Conservation (phyloP, 805 yeast species). For the Hanseniaspora clermontiae region DNA sequence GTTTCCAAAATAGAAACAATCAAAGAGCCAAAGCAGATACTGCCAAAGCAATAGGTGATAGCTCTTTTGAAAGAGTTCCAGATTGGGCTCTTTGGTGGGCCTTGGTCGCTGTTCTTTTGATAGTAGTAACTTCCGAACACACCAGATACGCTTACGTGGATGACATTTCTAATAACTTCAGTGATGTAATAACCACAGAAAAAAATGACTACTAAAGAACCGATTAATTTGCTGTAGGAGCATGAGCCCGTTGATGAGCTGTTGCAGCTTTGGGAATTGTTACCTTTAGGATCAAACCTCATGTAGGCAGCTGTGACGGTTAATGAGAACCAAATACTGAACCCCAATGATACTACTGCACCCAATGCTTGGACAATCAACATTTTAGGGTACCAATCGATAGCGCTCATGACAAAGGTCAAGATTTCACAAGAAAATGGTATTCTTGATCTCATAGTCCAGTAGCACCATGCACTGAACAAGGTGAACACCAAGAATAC, state of each 20-base stretch:
- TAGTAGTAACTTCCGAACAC: conserved; percentile 89
- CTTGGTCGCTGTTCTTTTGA: conserved; percentile 58
- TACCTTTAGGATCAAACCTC: conserved; percentile 50
- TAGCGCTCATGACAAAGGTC: conserved; percentile 62
- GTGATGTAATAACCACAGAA: conserved; percentile 76
- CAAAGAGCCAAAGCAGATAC: conserved; percentile 74
- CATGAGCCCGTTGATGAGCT: conserved; percentile 37
- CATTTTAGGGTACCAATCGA: conserved; percentile 60
- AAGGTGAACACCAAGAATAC: conserved; percentile 56
- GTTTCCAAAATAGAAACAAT: conserved; percentile 62
- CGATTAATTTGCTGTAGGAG: conserved; percentile 50
- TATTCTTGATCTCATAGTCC: conserved; percentile 57
- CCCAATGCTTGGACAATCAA: conserved; percentile 51
- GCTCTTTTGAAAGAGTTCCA: conserved; percentile 70
- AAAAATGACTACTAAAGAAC: conserved; percentile 57
- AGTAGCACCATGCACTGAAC: conserved; percentile 56
- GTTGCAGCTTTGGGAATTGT: conserved; percentile 39
- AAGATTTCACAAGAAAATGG: conserved; percentile 63
- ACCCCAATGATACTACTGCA: conserved; percentile 43
- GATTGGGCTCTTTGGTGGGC: conserved; percentile 69
- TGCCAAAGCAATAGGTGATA: conserved; percentile 75
- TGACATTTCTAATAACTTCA: conserved; percentile 68
- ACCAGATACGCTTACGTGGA: conserved; percentile 72
- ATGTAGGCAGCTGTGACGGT: conserved; percentile 67
- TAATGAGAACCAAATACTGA: conserved; percentile 52